A percentile compares a stretch with the other conserved stretches of the same genome.
Evolutionary conservation across 257 asterid species (phyloP).

Genomic region (Plantago major): DNA sequence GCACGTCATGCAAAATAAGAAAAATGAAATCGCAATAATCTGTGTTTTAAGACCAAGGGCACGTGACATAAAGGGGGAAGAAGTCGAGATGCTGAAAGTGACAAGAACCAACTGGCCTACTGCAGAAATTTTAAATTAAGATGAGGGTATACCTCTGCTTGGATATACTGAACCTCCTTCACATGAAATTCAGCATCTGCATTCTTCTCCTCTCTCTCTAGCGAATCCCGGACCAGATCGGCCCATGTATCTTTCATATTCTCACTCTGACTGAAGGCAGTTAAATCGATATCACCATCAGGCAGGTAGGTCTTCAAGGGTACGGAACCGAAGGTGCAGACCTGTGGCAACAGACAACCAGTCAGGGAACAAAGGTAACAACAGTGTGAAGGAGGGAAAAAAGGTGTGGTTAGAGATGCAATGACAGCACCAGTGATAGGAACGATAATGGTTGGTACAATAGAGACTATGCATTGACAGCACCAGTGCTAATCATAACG

Average conservation of each 20-base stretch:
- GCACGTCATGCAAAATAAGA: no score
- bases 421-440: not conserved
- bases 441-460: not conserved
- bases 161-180: constrained; percentile 98
- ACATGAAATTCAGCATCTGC: constrained; percentile 90
- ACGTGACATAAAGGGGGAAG: not conserved
- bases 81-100: not conserved
- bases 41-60: no score
- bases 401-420: not conserved
- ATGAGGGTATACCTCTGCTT: constrained; percentile 72
- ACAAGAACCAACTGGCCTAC: no score
- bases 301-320: constrained; percentile 94
- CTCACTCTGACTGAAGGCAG: constrained; percentile 70
- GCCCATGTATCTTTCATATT: constrained; percentile 88
- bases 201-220: constrained; percentile 84
- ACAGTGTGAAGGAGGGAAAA: constrained; percentile 4
- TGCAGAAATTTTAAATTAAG: not conserved
- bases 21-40: no score
- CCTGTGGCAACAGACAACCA: constrained; percentile 35
- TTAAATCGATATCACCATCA: constrained; percentile 90
- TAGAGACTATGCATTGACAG: constrained; percentile 1
- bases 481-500: no score
- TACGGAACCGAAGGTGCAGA: constrained; percentile 84
- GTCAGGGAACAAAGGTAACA: constrained; percentile 1
- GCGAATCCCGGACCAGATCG: constrained; percentile 76